A percentile compares a stretch with the other conserved stretches of the same genome.
These are phyloP conservation scores for Letharia columbiana DNA, from an alignment of 495 filamentous ascomycete species.

Conservation along the genomic window DNA sequence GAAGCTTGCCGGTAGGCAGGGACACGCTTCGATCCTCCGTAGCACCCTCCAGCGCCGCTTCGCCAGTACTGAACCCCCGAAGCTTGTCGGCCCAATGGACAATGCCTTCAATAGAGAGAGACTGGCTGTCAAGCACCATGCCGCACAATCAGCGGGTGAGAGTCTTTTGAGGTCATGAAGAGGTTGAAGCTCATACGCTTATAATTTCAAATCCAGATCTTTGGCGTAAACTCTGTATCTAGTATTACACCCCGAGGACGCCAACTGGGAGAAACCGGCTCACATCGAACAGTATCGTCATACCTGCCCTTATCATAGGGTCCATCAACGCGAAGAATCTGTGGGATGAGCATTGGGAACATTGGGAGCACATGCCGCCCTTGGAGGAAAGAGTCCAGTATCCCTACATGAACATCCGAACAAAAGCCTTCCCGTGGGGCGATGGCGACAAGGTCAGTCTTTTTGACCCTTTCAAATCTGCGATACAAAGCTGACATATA, in stretches of 20 bases:
- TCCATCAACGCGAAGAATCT: constrained; percentile 74
- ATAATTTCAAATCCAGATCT: constrained; percentile 48
- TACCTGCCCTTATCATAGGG: constrained; percentile 62
- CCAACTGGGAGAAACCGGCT: not conserved
- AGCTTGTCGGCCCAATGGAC: constrained; percentile 50
- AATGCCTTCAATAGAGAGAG: constrained; percentile 86
- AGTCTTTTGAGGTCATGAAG: not conserved
- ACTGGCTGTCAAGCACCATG: constrained; percentile 75
- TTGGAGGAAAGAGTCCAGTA: constrained; percentile 85
- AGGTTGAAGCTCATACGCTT: not conserved
- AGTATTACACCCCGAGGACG: constrained; percentile 44
- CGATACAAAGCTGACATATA: not conserved
- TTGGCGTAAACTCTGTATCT: constrained; percentile 90
- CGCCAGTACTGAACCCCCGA: constrained; percentile 45
- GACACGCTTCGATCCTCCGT: constrained; percentile 48
- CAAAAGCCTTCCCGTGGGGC: constrained; percentile 85
- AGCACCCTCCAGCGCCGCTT: constrained; percentile 57
- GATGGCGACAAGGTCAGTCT: constrained; percentile 79
- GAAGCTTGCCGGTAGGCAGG: constrained; percentile 48
- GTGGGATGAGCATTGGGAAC: constrained; percentile 94
- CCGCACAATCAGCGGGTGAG: constrained; percentile 65
- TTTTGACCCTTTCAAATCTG: not conserved
- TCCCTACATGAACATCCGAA: constrained; percentile 87
- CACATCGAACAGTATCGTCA: constrained; percentile 45
- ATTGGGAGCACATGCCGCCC: constrained; percentile 76